Base-by-base conservation (phyloP, 2,329 filamentous ascomycete genomes). In the Didymellaceae sp. region DNA sequence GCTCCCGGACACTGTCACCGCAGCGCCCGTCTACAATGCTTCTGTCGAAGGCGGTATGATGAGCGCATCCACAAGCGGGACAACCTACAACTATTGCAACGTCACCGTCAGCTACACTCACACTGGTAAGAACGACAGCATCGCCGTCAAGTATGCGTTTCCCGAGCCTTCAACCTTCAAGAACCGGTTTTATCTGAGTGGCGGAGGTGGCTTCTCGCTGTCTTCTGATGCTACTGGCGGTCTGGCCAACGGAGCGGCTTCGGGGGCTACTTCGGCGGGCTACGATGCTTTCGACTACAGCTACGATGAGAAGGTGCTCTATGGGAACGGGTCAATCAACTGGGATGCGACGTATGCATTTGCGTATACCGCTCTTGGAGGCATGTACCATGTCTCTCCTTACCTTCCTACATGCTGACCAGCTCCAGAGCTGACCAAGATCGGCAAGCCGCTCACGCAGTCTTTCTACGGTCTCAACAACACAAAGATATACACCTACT, bases 291-390 rank as follows among this genome's bases (percentile, higher is more conserved):
- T 81, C 59, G 59, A 68, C 35, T 75, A 66, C 17, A 63, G 73
- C 20, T 75, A 67, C 22, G 73, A 77, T 45, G 60, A 55, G 40
- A 62, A 66, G 8, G 61, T 65, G 1, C 55, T 69, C 0, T 54
- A 61, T 17, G 60, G 55, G n/a, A 82, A 84, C 49, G 80, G 80
- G 9, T 77, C 78, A 3, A 71, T 80, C 57, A 80, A 83, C 63
- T 82, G 74, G 69, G 73, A 82, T 25, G 68, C 75, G 1, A 70
- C 75, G 3, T 75, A 78, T 66, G 80, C 78, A 71, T 82, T 82
- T 44, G 74, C 70, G 1, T 83, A 83, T 67, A 72, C 78, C 54
- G 80, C 77, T 0, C 68, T 82, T 1, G 76, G 77, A 34, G 41
- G 41, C 35, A 28, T 8, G 31, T 18, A 26, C 3, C 2, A n/a